phyloP scores from a whole-genome alignment of 805 yeast genomes.

The Ogataea thermomethanolica region DNA sequence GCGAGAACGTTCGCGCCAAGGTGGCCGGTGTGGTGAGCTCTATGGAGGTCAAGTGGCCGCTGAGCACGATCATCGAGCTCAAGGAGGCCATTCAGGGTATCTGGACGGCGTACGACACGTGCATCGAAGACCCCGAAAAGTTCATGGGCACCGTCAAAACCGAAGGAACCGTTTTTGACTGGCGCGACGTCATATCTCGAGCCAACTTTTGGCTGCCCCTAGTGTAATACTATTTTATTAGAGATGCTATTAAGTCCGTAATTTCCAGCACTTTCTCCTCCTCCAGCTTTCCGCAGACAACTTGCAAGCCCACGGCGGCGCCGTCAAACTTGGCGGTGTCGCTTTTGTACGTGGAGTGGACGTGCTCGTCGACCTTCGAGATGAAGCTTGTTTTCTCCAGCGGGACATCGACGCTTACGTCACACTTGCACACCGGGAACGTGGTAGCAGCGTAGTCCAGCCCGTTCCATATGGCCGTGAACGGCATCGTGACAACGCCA shows the following conservation, averaged over 20 bases:
- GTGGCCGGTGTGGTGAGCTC: slow-evolving; percentile 20
- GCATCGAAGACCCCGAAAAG: slow-evolving; percentile 7
- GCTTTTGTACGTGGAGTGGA: slow-evolving; percentile 38
- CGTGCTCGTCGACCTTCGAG: slow-evolving; percentile 43
- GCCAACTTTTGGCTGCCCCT: slow-evolving; percentile 26
- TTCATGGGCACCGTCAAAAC: slow-evolving; percentile 3
- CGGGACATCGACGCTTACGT: slow-evolving; percentile 35
- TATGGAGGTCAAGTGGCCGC: slow-evolving; percentile 29
- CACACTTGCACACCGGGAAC: slow-evolving; percentile 56
- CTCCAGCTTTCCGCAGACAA: slow-evolving; percentile 52
- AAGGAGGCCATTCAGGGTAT: slow-evolving; percentile 26
- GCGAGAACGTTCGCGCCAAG: slow-evolving; percentile 14
- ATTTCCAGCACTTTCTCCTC: slow-evolving; percentile 57
- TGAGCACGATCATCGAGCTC: slow-evolving; percentile 22
- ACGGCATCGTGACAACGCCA: slow-evolving; percentile 46
- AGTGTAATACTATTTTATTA: slow-evolving; percentile 15
- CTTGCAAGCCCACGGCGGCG: slow-evolving; percentile 60
- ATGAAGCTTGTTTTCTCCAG: slow-evolving; percentile 23
- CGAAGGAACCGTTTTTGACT: slow-evolving; percentile 18
- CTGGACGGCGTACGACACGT: slow-evolving; percentile 30
- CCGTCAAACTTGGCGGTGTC: slow-evolving; percentile 44
- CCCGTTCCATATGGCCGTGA: slow-evolving; percentile 38
- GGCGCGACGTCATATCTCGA: slow-evolving; percentile 29
- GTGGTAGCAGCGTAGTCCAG: slow-evolving; percentile 46
- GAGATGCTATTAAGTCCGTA: slow-evolving; percentile 36